A percentile compares a stretch with the other conserved stretches of the same genome.
Evolutionary conservation across 1,284 basidiomycete genomes (phyloP).

Genomic region (Trichosporon sp.): DNA sequence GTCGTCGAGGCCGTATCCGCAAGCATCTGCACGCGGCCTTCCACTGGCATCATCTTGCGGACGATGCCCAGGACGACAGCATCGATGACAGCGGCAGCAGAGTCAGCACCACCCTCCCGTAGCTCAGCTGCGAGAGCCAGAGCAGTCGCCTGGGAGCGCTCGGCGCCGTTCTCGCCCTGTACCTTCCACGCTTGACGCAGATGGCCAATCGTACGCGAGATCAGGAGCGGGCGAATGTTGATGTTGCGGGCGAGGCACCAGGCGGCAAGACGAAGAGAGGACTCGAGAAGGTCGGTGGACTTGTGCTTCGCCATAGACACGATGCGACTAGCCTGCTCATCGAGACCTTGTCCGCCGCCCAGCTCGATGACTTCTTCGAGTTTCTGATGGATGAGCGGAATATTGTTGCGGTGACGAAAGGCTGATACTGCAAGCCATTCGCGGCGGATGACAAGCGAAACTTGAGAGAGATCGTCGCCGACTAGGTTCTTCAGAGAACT

Average conservation of each 20-base stretch:
- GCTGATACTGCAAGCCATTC: conserved; percentile 26
- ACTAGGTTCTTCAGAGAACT: conserved; percentile 14
- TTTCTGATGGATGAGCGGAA: conserved; percentile 6
- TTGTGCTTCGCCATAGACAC: conserved; percentile 21
- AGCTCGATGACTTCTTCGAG: conserved; percentile 34
- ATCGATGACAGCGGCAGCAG: conserved; percentile 19
- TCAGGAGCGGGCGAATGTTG: conserved; percentile 6
- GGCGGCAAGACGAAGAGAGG: conserved; percentile 26
- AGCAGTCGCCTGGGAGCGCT: conserved; percentile 3
- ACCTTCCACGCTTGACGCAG: conserved; percentile 25
- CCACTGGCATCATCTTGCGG: not conserved
- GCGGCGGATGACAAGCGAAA: conserved; percentile 18
- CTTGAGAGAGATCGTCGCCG: not conserved
- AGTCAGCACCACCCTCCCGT: conserved; percentile 20
- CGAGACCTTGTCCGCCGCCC: conserved; percentile 31
- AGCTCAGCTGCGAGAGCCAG: conserved; percentile 27
- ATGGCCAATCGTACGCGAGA: conserved; percentile 20
- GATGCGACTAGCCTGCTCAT: conserved; percentile 13
- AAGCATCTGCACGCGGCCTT: not conserved
- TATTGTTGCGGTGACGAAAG: conserved; percentile 21
- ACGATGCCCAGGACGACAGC: not conserved
- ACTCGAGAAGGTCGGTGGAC: not conserved
- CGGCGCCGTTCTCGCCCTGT: conserved; percentile 8
- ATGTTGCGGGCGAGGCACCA: conserved; percentile 32
- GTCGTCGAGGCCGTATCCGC: not conserved